Base-by-base conservation (phyloP, 306 rosid genomes). In the Prosopis cineraria region DNA sequence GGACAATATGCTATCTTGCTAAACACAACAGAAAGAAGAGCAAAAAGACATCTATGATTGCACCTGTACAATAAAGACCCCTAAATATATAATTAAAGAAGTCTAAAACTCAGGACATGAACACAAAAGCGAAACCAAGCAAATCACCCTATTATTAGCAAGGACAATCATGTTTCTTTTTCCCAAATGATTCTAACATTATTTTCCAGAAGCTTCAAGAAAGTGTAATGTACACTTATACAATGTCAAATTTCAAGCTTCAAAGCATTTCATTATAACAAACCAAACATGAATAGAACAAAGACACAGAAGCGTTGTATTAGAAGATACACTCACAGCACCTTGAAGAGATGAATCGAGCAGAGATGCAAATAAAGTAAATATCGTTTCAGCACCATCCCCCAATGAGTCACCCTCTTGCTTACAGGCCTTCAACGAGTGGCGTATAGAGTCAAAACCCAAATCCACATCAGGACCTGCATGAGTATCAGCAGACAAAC, bases 271-370 rank as follows among this genome's bases (percentile, higher is more conserved):
- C 9, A 16, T 44, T 60, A 9, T 39, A 75, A 69, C 55, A 20
- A 30, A 78, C 41, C 53, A 53, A 53, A 78, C 59, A 77, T 16
- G 55, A 60, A 81, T 63, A 36, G 37, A 53, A 58, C 44, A 72
- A 73, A 67, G 40, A 24, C 24, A 80, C 17, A 22, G 6, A 24
- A 25, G 36, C 13, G 37, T 29, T 67, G 31, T 67, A 67, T 12
- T 39, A 37, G 6, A 37, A 40, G 27, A 73, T 55, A 75, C 73
- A 65, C 40, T 72, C 72, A 68, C 53, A 69, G 70, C 85, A 95
- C 98, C 98, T 91, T 87, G 92, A 83, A 91, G 78, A 79, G 93
- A 83, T 37, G 97, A 88, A 87, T 95, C 98, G 68, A 95, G 90
- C 62, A 93, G 85, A 40, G 93, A 93, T 4, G 98, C 98, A 80